Evolutionary conservation across 805 yeast genomes (phyloP).

Genomic region (Candida caryicola): DNA sequence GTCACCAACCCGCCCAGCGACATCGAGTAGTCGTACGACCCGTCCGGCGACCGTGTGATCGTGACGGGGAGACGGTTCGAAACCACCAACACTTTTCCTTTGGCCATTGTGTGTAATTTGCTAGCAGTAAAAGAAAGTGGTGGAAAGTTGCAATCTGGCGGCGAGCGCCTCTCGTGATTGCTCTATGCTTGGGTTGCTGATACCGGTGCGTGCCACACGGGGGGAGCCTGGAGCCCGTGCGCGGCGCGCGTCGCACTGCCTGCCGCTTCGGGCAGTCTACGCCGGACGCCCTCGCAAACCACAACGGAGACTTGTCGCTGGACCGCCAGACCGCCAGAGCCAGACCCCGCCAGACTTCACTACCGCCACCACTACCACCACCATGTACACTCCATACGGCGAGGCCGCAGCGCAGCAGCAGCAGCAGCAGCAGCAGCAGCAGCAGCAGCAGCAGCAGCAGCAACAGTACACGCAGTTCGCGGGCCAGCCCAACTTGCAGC

Average conservation of each 20-base stretch:
- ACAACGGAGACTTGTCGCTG: too few species aligned
- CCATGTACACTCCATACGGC: conserved; percentile 42
- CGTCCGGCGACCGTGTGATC: conserved; percentile 59
- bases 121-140: background rate
- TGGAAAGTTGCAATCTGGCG: too few species aligned
- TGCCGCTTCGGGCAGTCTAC: too few species aligned
- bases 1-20: conserved; percentile 97
- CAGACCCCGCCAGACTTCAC: too few species aligned
- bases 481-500: conserved; percentile 23
- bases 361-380: too few species aligned
- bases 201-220: too few species aligned
- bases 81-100: conserved; percentile 84
- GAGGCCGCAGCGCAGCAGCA: conserved; percentile 17
- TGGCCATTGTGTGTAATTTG: conserved; percentile 7
- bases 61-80: conserved; percentile 96
- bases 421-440: conserved; percentile 12
- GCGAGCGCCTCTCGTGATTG: background rate
- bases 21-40: conserved; percentile 79
- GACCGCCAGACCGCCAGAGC: too few species aligned
- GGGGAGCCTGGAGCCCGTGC: too few species aligned
- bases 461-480: conserved; percentile 2
- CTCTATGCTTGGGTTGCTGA: too few species aligned
- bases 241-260: too few species aligned
- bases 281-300: too few species aligned
- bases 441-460: conserved; percentile 8